Conservation (phyloP, 2,329 filamentous ascomycete species). For the Penicillium griseofulvum region DNA sequence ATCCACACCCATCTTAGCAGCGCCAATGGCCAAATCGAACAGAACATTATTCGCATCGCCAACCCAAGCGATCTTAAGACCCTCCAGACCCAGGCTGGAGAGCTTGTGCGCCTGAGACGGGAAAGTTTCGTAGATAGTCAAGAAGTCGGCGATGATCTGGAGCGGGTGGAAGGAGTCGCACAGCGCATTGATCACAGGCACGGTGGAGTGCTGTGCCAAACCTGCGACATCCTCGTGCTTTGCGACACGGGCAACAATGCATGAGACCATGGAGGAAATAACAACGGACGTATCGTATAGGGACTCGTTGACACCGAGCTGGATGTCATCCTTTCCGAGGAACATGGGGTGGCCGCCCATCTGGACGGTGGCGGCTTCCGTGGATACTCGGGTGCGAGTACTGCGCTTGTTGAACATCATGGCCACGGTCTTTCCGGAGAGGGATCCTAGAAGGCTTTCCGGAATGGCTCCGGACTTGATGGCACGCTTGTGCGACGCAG, state of each 20-base stretch:
- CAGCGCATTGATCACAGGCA: conserved; percentile 82
- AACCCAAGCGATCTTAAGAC: conserved; percentile 91
- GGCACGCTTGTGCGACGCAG: conserved; percentile 68
- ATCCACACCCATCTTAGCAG: conserved; percentile 81
- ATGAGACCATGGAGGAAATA: conserved; percentile 89
- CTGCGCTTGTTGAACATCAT: conserved; percentile 97
- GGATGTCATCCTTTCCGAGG: conserved; percentile 90
- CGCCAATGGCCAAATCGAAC: conserved; percentile 86
- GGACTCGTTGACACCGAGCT: conserved; percentile 90
- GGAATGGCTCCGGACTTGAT: conserved; percentile 69
- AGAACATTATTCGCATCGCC: conserved; percentile 97
- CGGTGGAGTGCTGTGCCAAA: conserved; percentile 68
- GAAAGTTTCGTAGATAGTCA: conserved; percentile 82
- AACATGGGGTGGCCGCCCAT: conserved; percentile 97
- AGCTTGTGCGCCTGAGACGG: conserved; percentile 44
- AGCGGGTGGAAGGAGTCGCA: conserved; percentile 91
- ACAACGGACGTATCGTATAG: conserved; percentile 89
- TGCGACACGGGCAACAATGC: conserved; percentile 76
- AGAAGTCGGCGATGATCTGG: conserved; percentile 89
- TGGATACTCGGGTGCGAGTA: conserved; percentile 89
- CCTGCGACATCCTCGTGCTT: conserved; percentile 71
- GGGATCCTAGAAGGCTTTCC: conserved; percentile 56
- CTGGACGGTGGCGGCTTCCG: conserved; percentile 82
- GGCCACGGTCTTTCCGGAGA: conserved; percentile 78
- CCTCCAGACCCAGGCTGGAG: conserved; percentile 66